These are phyloP conservation scores for Candolleomyces aberdarensis DNA, from an alignment of 768 basidiomycete genomes.

Conservation along the genomic window DNA sequence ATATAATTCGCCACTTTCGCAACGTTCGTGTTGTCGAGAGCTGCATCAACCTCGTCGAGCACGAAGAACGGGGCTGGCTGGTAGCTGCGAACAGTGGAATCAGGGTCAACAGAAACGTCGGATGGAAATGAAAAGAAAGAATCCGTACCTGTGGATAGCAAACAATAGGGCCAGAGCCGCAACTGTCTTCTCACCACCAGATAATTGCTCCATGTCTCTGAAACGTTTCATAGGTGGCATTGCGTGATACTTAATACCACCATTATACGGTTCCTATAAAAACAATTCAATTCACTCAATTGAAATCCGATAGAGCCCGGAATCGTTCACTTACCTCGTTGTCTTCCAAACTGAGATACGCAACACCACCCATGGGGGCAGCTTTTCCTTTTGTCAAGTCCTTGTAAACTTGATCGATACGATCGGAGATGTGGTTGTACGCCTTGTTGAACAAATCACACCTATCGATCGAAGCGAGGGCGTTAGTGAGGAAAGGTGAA, in stretches of 20 bases:
- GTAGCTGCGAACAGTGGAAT: slow-evolving; percentile 50
- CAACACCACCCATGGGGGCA: slow-evolving; percentile 92
- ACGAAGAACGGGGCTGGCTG: slow-evolving; percentile 98
- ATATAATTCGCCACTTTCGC: slow-evolving; percentile 95
- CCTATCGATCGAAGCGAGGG: slow-evolving; percentile 21
- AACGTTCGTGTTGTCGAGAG: slow-evolving; percentile 98
- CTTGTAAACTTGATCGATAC: slow-evolving; percentile 95
- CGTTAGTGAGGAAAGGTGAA: not conserved
- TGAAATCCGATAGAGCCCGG: not conserved
- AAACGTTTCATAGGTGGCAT: slow-evolving; percentile 99
- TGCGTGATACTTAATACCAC: slow-evolving; percentile 93
- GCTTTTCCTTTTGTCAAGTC: slow-evolving; percentile 95
- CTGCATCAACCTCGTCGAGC: slow-evolving; percentile 97
- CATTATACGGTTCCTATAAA: slow-evolving; percentile 30
- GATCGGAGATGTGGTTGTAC: slow-evolving; percentile 92
- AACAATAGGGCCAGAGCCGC: slow-evolving; percentile 96
- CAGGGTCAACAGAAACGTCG: not conserved
- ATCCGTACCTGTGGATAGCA: slow-evolving; percentile 84
- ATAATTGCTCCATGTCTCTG: slow-evolving; percentile 98
- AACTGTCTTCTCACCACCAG: slow-evolving; percentile 98
- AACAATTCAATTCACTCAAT: too few species aligned
- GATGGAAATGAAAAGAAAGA: not conserved
- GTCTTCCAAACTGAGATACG: slow-evolving; percentile 94
- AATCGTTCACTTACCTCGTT: slow-evolving; percentile 62
- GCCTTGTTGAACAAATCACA: slow-evolving; percentile 92